Conservation (phyloP, 208 protist species). For the Acanthamoeba divionensis region DNA sequence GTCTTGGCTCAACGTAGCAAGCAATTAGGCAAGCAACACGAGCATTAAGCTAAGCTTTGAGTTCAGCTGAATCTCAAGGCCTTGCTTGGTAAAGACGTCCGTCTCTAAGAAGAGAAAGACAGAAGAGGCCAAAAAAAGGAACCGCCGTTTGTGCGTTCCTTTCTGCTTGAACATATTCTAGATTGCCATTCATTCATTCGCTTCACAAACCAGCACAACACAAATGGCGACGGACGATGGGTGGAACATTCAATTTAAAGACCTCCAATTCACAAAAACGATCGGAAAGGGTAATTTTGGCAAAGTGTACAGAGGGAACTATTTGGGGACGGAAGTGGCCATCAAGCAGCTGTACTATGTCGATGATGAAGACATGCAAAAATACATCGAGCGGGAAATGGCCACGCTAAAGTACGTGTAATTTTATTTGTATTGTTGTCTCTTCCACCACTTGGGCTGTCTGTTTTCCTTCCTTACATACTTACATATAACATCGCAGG, state of each 20-base stretch:
- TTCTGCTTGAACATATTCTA: too few relatives aligned
- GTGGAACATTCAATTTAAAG: conserved; percentile 19
- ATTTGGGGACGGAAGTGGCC: neutral
- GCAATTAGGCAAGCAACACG: too few relatives aligned
- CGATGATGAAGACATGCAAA: conserved; percentile 41
- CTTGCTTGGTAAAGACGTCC: too few relatives aligned
- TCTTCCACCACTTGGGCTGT: neutral
- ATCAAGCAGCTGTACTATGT: conserved; percentile 37
- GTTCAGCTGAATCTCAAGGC: too few relatives aligned
- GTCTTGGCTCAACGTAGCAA: too few relatives aligned
- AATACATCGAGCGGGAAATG: conserved; percentile 47
- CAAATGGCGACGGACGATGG: conserved; percentile 1
- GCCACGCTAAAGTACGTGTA: conserved; percentile 11
- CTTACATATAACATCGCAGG: neutral
- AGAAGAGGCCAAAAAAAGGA: too few relatives aligned
- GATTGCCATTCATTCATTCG: too few relatives aligned
- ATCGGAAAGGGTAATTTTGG: neutral
- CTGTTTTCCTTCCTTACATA: neutral
- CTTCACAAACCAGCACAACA: too few relatives aligned
- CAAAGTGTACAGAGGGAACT: conserved; percentile 4
- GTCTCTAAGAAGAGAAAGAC: too few relatives aligned
- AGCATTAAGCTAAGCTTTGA: too few relatives aligned
- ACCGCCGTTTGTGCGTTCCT: too few relatives aligned
- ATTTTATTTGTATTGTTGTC: neutral
- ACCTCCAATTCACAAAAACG: too few relatives aligned